Evolutionary conservation across 768 basidiomycete species (phyloP).

Genomic region (Suillus hirtellus): DNA sequence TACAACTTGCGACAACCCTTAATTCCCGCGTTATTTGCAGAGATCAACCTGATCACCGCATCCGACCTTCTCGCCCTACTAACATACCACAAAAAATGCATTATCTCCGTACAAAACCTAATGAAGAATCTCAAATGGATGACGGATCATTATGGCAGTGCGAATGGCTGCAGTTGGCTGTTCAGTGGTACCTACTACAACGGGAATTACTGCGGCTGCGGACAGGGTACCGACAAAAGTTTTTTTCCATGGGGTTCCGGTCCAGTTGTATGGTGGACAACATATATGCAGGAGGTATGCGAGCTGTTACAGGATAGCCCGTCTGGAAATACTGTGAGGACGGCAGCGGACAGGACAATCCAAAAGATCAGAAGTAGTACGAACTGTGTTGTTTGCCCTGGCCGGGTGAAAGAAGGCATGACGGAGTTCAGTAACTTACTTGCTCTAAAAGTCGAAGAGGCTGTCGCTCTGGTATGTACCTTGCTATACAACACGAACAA

Average conservation of each 20-base stretch:
- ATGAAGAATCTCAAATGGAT: not conserved
- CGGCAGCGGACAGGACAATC: not conserved
- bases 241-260: not conserved
- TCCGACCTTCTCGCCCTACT: not conserved
- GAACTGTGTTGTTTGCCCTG: not conserved
- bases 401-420: not conserved
- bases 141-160: not conserved
- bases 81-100: slow-evolving; percentile 1
- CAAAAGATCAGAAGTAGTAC: not conserved
- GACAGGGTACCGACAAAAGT: not conserved
- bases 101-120: not conserved
- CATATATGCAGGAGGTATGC: not conserved
- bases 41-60: not conserved
- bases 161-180: not conserved
- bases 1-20: not conserved
- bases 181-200: not conserved
- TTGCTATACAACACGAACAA: not conserved
- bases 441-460: not conserved
- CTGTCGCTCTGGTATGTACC: not conserved
- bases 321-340: not conserved
- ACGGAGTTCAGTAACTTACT: not conserved
- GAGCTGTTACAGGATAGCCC: not conserved
- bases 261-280: not conserved
- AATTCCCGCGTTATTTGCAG: not conserved
- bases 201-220: not conserved